These are phyloP conservation scores for Cladorrhinum samala DNA, from an alignment of 495 filamentous ascomycete species.

Conservation along the genomic window DNA sequence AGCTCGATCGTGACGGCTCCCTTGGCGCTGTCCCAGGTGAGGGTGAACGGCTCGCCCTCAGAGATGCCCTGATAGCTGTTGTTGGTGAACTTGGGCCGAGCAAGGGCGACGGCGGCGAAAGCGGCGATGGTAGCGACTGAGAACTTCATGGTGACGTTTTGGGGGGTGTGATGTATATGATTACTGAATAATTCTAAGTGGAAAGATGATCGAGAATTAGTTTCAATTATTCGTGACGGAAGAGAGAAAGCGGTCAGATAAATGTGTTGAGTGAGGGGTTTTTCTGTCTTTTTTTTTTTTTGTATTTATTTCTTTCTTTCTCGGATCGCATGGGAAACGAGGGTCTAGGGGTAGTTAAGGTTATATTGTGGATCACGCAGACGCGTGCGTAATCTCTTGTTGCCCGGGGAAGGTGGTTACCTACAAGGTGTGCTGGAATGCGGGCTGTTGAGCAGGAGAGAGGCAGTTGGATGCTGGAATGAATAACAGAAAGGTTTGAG, in stretches of 20 bases:
- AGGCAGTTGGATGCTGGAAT: conserved; percentile 9
- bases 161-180: no score
- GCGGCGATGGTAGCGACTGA: conserved; percentile 27
- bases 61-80: conserved; percentile 27
- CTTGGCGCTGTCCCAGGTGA: conserved; percentile 34
- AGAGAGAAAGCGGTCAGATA: neutral
- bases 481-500: neutral
- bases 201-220: neutral
- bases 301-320: no score
- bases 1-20: conserved; percentile 37
- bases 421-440: neutral
- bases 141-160: conserved; percentile 40
- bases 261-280: no score
- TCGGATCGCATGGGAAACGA: no score
- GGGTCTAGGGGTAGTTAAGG: neutral
- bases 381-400: conserved; percentile 4
- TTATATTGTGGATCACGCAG: conserved; percentile 2
- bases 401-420: neutral
- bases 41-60: conserved; percentile 35
- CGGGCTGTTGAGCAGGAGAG: conserved; percentile 4
- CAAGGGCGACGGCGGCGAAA: conserved; percentile 34
- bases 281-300: no score
- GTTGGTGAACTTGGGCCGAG: conserved; percentile 38
- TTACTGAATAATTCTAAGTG: neutral
- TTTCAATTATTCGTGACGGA: conserved; percentile 5